Evolutionary conservation across 2,329 filamentous ascomycete species (phyloP).

Genomic region (Exophiala spinifera): DNA sequence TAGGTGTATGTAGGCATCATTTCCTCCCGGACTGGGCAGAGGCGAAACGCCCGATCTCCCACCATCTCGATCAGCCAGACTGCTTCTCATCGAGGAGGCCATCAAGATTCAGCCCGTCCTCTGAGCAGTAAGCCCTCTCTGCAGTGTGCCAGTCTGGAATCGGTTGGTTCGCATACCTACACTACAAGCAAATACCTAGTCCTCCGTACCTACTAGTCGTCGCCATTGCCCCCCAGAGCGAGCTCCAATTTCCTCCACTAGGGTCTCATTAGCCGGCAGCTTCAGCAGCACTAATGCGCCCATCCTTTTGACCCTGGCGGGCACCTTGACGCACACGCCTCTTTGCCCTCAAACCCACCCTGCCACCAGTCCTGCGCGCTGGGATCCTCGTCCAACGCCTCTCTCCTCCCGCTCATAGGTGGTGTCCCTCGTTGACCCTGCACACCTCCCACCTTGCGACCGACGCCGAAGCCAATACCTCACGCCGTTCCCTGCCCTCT

Average conservation of each 20-base stretch:
- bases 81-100: too few relatives aligned
- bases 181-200: too few relatives aligned
- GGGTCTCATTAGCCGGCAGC: conserved; percentile 4
- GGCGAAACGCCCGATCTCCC: too few relatives aligned
- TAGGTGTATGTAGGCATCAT: too few relatives aligned
- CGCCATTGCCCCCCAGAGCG: conserved; percentile 12
- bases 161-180: neutral
- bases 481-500: conserved; percentile 14
- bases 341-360: conserved; percentile 1
- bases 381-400: conserved; percentile 15
- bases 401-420: conserved; percentile 17
- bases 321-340: conserved; percentile 19
- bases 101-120: too few relatives aligned
- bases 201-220: too few relatives aligned
- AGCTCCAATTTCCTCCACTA: conserved; percentile 11
- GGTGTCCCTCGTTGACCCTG: conserved; percentile 18
- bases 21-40: too few relatives aligned
- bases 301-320: conserved; percentile 19
- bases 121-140: neutral
- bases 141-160: too few relatives aligned
- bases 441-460: conserved; percentile 19
- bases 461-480: conserved; percentile 3
- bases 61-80: neutral
- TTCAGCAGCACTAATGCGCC: conserved; percentile 10
- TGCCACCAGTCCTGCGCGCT: conserved; percentile 17